These are phyloP conservation scores for Zygotorulaspora chibaensis DNA, from an alignment of 805 yeast genomes.

Conservation along the genomic window DNA sequence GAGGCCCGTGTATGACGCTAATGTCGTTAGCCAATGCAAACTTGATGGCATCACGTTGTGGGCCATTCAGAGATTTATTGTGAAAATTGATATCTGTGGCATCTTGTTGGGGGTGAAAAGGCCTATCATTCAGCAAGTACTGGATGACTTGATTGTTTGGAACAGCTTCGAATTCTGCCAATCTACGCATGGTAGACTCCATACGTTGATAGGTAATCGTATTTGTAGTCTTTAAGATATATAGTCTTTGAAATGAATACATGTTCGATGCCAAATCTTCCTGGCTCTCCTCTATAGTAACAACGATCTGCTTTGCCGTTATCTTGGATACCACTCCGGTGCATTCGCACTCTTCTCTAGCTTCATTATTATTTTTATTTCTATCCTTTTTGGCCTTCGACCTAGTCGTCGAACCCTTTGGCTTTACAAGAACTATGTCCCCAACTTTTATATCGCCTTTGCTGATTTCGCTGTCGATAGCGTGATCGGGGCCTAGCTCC, in stretches of 20 bases:
- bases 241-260: conserved; percentile 24
- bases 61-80: conserved; percentile 42
- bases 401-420: conserved; percentile 17
- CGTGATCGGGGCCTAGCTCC: conserved; percentile 57
- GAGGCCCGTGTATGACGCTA: conserved; percentile 68
- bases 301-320: conserved; percentile 43
- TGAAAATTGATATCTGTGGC: conserved; percentile 11
- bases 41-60: conserved; percentile 69
- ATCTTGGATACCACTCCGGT: conserved; percentile 67
- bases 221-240: conserved; percentile 48
- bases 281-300: conserved; percentile 58
- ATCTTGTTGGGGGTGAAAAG: conserved; percentile 15
- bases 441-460: conserved; percentile 62
- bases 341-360: conserved; percentile 29
- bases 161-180: conserved; percentile 45
- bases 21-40: conserved; percentile 61
- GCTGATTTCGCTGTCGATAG: conserved; percentile 36
- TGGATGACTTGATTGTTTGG: conserved; percentile 39
- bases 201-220: conserved; percentile 72
- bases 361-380: conserved; percentile 15
- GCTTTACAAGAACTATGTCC: conserved; percentile 64
- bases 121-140: conserved; percentile 41
- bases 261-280: conserved; percentile 50
- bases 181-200: conserved; percentile 69
- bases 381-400: conserved; percentile 20